These are phyloP conservation scores for Dictyostelium intermedium DNA, from an alignment of 78 protist genomes.

Conservation along the genomic window DNA sequence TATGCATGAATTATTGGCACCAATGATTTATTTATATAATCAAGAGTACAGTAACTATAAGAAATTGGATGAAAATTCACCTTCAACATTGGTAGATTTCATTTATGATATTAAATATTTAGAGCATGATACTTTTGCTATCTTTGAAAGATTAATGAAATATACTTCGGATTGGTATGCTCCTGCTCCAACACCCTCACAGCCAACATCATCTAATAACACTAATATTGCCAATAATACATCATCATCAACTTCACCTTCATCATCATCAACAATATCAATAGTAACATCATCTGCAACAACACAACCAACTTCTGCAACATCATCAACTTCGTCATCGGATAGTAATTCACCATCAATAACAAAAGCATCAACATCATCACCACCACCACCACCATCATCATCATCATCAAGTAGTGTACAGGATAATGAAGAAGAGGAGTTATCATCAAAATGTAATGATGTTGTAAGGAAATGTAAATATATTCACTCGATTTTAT, in stretches of 20 bases:
- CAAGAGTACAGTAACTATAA: slow-evolving; percentile 30
- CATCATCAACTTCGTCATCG: background rate
- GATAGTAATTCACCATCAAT: slow-evolving; percentile 7
- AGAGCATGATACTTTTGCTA: slow-evolving; percentile 50
- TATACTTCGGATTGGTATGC: slow-evolving; percentile 39
- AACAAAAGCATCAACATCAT: background rate
- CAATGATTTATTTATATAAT: slow-evolving; percentile 56
- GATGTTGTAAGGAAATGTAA: slow-evolving; percentile 60
- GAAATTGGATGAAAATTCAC: background rate
- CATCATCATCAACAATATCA: no score
- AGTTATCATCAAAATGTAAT: slow-evolving; percentile 13
- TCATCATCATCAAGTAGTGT: slow-evolving; percentile 2
- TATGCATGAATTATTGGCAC: slow-evolving; percentile 91
- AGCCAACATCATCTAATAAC: background rate
- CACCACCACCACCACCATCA: background rate
- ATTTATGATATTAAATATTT: slow-evolving; percentile 51
- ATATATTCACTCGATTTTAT: slow-evolving; percentile 48
- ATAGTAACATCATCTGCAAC: background rate
- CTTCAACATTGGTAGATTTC: background rate
- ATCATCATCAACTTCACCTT: background rate
- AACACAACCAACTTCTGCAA: background rate
- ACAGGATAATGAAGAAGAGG: background rate
- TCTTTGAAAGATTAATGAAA: slow-evolving; percentile 54
- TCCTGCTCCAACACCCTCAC: background rate
- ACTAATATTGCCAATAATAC: background rate